Conservation (phyloP, 2,329 filamentous ascomycete genomes). For the Aaosphaeria pasadenensis region DNA sequence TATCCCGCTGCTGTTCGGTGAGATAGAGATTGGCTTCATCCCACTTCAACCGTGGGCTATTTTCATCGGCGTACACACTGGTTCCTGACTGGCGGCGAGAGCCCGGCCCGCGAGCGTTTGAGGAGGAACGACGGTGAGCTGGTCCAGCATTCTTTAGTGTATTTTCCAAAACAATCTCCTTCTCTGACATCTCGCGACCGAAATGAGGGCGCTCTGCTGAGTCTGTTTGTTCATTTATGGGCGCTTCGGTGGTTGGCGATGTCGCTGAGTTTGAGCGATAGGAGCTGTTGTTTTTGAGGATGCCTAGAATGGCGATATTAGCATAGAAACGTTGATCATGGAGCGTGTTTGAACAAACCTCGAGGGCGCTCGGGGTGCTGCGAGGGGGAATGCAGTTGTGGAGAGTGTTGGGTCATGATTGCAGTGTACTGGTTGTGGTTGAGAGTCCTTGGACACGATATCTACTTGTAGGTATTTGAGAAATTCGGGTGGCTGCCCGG, state of each 20-base stretch:
- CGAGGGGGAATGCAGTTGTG: slow-evolving; percentile 31
- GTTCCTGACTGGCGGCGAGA: slow-evolving; percentile 69
- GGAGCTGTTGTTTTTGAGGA: slow-evolving; percentile 81
- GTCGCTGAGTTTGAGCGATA: slow-evolving; percentile 53
- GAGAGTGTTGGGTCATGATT: slow-evolving; percentile 35
- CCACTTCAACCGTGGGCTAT: slow-evolving; percentile 84
- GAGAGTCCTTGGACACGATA: background rate
- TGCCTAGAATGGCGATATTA: slow-evolving; percentile 57
- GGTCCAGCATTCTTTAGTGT: slow-evolving; percentile 86
- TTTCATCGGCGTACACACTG: slow-evolving; percentile 53
- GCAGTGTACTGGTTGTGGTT: background rate
- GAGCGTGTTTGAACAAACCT: slow-evolving; percentile 24
- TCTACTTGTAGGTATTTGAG: background rate
- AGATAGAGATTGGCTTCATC: slow-evolving; percentile 97
- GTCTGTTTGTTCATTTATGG: slow-evolving; percentile 16
- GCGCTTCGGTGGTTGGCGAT: slow-evolving; percentile 43
- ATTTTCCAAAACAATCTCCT: slow-evolving; percentile 90
- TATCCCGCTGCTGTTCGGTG: slow-evolving; percentile 90
- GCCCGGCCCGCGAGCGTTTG: slow-evolving; percentile 62
- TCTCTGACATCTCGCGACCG: slow-evolving; percentile 61
- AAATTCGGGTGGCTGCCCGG: slow-evolving; percentile 1
- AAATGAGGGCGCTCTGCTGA: slow-evolving; percentile 37
- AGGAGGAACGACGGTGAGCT: slow-evolving; percentile 78
- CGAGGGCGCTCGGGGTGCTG: slow-evolving; percentile 44
- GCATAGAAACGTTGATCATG: slow-evolving; percentile 7